Conservation (phyloP, 768 basidiomycete genomes). For the Suillus bovinus region DNA sequence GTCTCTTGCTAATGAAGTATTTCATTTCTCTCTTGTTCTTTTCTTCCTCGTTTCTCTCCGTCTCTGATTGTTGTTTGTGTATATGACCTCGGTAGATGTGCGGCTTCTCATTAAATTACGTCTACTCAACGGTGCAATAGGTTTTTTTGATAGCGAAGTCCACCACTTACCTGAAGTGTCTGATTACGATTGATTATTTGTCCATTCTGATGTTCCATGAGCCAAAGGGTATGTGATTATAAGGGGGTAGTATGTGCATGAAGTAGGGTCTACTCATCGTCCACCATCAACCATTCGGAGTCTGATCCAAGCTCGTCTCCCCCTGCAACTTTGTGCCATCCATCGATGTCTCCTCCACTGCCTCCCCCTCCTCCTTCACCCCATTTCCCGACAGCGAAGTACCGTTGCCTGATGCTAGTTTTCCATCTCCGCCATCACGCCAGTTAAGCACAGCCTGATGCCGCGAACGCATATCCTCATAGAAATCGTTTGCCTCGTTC, state of each 20-base stretch:
- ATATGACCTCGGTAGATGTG: slow-evolving; percentile 34
- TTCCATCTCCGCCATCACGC: slow-evolving; percentile 42
- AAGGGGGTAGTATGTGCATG: slow-evolving; percentile 7
- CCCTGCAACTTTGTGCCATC: slow-evolving; percentile 74
- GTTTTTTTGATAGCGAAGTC: slow-evolving; percentile 16
- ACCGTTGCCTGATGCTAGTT: slow-evolving; percentile 37
- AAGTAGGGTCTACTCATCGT: slow-evolving; percentile 34
- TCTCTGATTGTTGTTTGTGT: slow-evolving; percentile 21
- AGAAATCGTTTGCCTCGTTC: slow-evolving; percentile 91
- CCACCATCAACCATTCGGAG: slow-evolving; percentile 88
- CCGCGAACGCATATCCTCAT: slow-evolving; percentile 81
- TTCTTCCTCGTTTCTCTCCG: slow-evolving; percentile 14
- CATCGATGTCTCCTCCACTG: slow-evolving; percentile 42
- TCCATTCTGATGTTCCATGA: slow-evolving; percentile 1
- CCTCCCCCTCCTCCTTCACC: slow-evolving; percentile 44
- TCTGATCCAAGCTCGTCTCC: slow-evolving; percentile 75
- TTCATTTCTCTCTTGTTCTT: slow-evolving; percentile 19
- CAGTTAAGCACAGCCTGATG: slow-evolving; percentile 63
- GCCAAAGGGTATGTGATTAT: slow-evolving; percentile 25
- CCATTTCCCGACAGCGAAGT: slow-evolving; percentile 44
- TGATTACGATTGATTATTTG: slow-evolving; percentile 1
- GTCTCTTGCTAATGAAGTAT: slow-evolving; percentile 21
- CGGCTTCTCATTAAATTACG: slow-evolving; percentile 26
- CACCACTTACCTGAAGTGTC: slow-evolving; percentile 9
- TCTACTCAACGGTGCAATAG: slow-evolving; percentile 17